Conservation (phyloP, 371 early-diverging fungal species). For the Mucor racemosus region DNA sequence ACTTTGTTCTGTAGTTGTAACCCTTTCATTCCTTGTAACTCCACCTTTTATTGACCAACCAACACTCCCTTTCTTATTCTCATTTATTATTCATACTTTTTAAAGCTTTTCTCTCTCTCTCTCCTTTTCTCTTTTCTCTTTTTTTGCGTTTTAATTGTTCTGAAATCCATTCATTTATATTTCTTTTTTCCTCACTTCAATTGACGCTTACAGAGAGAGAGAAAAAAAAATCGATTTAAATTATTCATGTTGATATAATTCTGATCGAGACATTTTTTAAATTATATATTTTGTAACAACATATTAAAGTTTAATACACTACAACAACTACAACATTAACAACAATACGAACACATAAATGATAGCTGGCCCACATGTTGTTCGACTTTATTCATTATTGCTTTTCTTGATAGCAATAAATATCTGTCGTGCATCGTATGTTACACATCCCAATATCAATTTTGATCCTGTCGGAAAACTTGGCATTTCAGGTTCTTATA, state of each 20-base stretch:
- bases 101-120: neutral
- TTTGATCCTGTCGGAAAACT: constrained; percentile 40
- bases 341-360: neutral
- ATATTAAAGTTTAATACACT: too few relatives aligned
- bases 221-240: neutral
- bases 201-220: neutral
- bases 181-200: neutral
- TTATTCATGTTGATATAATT: too few relatives aligned
- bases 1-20: constrained; percentile 65
- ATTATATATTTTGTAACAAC: neutral
- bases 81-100: constrained; percentile 8
- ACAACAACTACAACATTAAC: neutral
- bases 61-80: neutral
- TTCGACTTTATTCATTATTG: neutral
- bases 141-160: neutral
- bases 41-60: neutral
- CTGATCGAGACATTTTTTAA: neutral
- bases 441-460: constrained; percentile 43
- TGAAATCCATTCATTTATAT: constrained; percentile 1
- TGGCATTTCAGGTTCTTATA: constrained; percentile 48
- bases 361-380: neutral
- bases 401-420: neutral
- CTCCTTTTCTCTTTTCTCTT: neutral
- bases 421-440: constrained; percentile 25
- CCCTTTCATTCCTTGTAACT: constrained; percentile 45